Conservation (phyloP, 768 basidiomycete genomes). For the Boletus huronensis region DNA sequence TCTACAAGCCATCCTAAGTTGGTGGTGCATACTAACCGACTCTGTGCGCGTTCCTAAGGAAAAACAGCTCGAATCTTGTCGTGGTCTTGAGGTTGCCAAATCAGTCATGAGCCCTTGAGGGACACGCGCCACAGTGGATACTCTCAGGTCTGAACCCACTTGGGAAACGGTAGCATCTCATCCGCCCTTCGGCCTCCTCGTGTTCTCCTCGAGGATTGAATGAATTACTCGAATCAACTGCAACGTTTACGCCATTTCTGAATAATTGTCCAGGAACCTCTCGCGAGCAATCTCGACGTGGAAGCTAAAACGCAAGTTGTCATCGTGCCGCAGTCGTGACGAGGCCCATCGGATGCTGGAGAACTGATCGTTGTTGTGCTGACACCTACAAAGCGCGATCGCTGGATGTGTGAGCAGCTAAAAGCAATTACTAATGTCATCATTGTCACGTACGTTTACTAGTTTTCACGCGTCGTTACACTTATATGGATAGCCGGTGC, state of each 20-base stretch:
- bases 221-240: conserved; percentile 14
- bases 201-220: conserved; percentile 22
- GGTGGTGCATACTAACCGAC: too few relatives aligned
- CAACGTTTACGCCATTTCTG: conserved; percentile 14
- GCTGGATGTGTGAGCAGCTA: conserved; percentile 2
- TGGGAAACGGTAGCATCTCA: background rate
- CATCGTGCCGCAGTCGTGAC: background rate
- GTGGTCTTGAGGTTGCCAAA: background rate
- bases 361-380: background rate
- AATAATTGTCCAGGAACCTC: conserved; percentile 3
- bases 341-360: background rate
- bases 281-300: background rate
- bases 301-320: background rate
- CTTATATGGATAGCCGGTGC: conserved; percentile 5
- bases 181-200: conserved; percentile 16
- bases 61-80: background rate
- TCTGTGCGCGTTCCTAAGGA: background rate
- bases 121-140: background rate
- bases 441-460: background rate
- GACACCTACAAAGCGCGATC: conserved; percentile 1
- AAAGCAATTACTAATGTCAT: background rate
- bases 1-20: background rate
- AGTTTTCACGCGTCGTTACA: conserved; percentile 2
- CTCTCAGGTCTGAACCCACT: background rate
- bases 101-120: background rate